phyloP scores from a whole-genome alignment of 108 stramenopile species.

The Skeletonema menzelii region DNA sequence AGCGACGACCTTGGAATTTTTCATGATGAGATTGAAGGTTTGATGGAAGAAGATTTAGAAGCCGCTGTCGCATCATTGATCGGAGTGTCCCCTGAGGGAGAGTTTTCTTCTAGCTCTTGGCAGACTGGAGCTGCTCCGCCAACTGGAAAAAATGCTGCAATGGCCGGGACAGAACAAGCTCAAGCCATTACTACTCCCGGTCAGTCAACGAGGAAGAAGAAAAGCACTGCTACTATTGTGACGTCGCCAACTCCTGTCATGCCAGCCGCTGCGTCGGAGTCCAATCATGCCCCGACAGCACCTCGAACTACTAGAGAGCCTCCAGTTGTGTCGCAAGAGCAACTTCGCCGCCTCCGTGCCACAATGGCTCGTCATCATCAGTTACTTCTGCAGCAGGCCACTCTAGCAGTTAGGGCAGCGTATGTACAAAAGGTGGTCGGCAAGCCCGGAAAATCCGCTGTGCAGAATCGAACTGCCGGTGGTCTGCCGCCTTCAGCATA shows the following conservation, averaged over 20 bases:
- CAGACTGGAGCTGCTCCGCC: background rate
- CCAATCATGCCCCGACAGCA: conserved; percentile 42
- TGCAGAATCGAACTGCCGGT: background rate
- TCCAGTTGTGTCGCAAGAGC: conserved; percentile 51
- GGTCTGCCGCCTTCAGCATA: conserved; percentile 21
- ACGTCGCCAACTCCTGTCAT: conserved; percentile 24
- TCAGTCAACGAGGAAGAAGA: conserved; percentile 41
- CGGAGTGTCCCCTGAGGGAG: background rate
- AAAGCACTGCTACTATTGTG: conserved; percentile 47
- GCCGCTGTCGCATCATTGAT: conserved; percentile 74
- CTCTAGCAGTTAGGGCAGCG: conserved; percentile 74
- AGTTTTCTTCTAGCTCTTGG: conserved; percentile 1
- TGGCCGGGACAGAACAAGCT: conserved; percentile 32
- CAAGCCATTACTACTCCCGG: conserved; percentile 45
- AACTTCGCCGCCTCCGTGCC: conserved; percentile 52
- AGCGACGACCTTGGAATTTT: conserved; percentile 27
- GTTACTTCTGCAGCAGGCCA: conserved; percentile 74
- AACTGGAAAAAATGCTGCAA: conserved; percentile 10
- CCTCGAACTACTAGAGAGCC: conserved; percentile 9
- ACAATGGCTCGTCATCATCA: conserved; percentile 79
- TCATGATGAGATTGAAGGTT: conserved; percentile 67
- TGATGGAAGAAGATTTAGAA: conserved; percentile 86
- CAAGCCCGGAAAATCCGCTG: conserved; percentile 12
- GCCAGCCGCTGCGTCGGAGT: background rate
- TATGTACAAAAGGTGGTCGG: conserved; percentile 40